Percentiles rank a stretch among this genome's conserved stretches.
Evolutionary conservation across 2,329 filamentous ascomycete genomes (phyloP).

Genomic region (Aspergillus tamarii): DNA sequence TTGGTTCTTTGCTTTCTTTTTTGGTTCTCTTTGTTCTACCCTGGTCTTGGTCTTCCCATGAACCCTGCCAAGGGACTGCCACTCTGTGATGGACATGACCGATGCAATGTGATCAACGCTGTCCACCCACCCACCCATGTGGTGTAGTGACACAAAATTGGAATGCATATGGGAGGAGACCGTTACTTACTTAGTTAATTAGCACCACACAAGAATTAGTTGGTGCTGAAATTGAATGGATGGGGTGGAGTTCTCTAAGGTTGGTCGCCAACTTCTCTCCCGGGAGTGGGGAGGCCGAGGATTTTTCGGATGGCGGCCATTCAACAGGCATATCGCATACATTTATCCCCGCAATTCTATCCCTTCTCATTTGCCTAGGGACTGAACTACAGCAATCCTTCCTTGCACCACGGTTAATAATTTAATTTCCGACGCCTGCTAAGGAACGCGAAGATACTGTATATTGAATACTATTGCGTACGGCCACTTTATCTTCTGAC

Average conservation of each 20-base stretch:
- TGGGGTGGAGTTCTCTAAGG: not conserved
- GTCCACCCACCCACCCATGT: conserved; percentile 1
- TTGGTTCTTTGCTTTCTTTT: not conserved
- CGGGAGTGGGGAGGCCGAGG: conserved; percentile 6
- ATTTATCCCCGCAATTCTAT: not conserved
- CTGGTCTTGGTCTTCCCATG: not conserved
- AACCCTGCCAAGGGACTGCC: not conserved
- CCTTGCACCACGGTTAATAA: not conserved
- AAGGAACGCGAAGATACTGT: not conserved
- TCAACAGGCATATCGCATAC: not conserved
- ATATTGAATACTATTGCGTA: not conserved
- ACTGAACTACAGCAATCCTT: not conserved
- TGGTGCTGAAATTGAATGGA: conserved; percentile 1
- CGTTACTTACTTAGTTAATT: not conserved
- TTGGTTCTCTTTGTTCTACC: not conserved
- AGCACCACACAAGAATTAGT: not conserved
- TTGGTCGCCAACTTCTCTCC: not conserved
- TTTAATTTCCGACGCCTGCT: not conserved
- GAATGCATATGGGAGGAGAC: not conserved
- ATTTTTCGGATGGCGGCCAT: conserved; percentile 2
- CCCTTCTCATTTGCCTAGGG: not conserved
- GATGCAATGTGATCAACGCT: not conserved
- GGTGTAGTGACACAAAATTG: conserved; percentile 8
- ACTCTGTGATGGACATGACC: not conserved
- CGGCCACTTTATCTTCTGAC: conserved; percentile 6